Percentiles rank a stretch among this genome's conserved stretches.
Evolutionary conservation across 116 monocot species (phyloP).

Genomic region (Zostera marina): DNA sequence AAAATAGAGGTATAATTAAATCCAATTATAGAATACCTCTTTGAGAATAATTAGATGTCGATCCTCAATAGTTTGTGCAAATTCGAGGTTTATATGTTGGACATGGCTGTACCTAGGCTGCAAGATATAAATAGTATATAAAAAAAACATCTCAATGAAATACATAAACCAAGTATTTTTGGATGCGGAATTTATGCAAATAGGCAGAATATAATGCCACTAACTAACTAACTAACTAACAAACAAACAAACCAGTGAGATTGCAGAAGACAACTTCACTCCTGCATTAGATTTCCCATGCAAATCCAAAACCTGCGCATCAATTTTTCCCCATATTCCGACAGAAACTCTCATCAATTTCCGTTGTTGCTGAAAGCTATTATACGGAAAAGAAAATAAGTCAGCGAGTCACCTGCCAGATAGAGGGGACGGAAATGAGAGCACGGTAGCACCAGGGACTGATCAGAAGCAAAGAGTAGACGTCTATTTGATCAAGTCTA

Average conservation of each 20-base stretch:
- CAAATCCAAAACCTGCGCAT: constrained; percentile 48
- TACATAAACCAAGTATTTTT: neutral
- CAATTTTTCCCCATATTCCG: neutral
- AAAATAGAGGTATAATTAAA: neutral
- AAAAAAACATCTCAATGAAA: neutral
- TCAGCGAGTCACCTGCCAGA: constrained; percentile 47
- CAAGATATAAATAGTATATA: constrained; percentile 2
- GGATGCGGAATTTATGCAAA: neutral
- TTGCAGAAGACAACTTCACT: constrained; percentile 43
- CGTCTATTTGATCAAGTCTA: constrained; percentile 33
- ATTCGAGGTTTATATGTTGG: constrained; percentile 59
- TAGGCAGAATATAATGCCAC: neutral
- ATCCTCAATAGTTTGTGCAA: constrained; percentile 66
- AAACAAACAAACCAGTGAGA: too few relatives aligned
- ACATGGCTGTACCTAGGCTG: constrained; percentile 60
- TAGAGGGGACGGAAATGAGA: constrained; percentile 37
- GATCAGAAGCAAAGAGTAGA: constrained; percentile 43
- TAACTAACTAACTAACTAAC: too few relatives aligned
- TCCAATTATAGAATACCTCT: neutral
- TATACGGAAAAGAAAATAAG: neutral
- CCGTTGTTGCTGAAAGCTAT: too few relatives aligned
- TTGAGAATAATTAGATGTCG: constrained; percentile 50
- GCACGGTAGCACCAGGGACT: constrained; percentile 61
- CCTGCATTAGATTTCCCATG: constrained; percentile 65
- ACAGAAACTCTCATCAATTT: too few relatives aligned